A percentile compares a stretch with the other conserved stretches of the same genome.
phyloP scores from a whole-genome alignment of 2,329 filamentous ascomycete species.

The Didymella pomorum region DNA sequence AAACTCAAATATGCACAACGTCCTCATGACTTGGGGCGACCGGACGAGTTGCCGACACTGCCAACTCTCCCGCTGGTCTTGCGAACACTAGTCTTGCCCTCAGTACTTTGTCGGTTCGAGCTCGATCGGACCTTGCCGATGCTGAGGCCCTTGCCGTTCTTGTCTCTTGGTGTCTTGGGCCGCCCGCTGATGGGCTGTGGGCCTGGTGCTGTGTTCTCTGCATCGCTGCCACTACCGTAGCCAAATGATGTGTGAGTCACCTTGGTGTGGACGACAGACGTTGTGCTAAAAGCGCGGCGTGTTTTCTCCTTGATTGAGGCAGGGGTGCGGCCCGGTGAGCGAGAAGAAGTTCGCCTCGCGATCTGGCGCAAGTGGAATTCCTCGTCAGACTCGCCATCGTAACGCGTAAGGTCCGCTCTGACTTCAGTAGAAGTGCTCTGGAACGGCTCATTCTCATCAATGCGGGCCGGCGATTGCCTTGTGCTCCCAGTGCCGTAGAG shows the following conservation, averaged over 20 bases:
- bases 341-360: conserved; percentile 68
- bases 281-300: conserved; percentile 76
- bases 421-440: conserved; percentile 65
- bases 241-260: conserved; percentile 47
- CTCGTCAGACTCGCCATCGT: conserved; percentile 76
- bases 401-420: conserved; percentile 65
- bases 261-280: conserved; percentile 61
- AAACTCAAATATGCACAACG: conserved; percentile 16
- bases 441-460: conserved; percentile 60
- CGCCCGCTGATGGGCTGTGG: conserved; percentile 35
- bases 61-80: conserved; percentile 62
- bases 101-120: conserved; percentile 56
- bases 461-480: conserved; percentile 45
- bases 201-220: conserved; percentile 53
- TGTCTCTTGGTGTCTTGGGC: conserved; percentile 56
- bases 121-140: conserved; percentile 56
- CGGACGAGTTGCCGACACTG: conserved; percentile 51
- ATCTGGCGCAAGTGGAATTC: conserved; percentile 76
- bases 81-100: conserved; percentile 58
- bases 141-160: conserved; percentile 55
- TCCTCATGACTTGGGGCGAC: conserved; percentile 42
- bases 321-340: conserved; percentile 68
- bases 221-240: conserved; percentile 55
- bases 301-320: conserved; percentile 64
- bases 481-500: conserved; percentile 67